These are phyloP conservation scores for Nematodospora valgi DNA, from an alignment of 805 yeast genomes.

Conservation along the genomic window DNA sequence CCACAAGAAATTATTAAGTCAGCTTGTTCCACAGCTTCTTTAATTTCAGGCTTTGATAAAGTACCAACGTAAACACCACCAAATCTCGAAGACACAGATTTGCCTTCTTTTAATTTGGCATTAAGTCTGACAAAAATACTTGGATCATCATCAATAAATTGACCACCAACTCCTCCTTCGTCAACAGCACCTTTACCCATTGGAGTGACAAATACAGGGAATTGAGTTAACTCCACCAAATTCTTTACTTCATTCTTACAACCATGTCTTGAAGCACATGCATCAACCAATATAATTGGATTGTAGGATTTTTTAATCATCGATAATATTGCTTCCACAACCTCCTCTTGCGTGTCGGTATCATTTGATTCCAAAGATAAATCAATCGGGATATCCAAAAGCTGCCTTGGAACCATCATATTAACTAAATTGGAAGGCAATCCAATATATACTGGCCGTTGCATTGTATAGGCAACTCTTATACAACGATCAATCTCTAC, in stretches of 20 bases:
- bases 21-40: conserved; percentile 33
- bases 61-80: conserved; percentile 42
- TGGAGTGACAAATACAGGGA: conserved; percentile 39
- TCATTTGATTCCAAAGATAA: conserved; percentile 30
- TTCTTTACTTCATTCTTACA: conserved; percentile 31
- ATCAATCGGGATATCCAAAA: conserved; percentile 35
- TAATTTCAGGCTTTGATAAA: conserved; percentile 33
- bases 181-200: conserved; percentile 39
- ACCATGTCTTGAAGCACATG: conserved; percentile 38
- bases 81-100: conserved; percentile 23
- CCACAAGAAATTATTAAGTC: conserved; percentile 38
- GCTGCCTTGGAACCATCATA: conserved; percentile 30
- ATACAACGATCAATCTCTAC: conserved; percentile 38
- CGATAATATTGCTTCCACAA: conserved; percentile 24
- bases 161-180: conserved; percentile 34
- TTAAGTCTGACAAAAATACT: conserved; percentile 19
- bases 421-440: conserved; percentile 40
- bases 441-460: conserved; percentile 39
- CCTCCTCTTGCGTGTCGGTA: conserved; percentile 36
- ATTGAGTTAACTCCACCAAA: conserved; percentile 36
- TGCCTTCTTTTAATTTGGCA: conserved; percentile 18
- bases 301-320: conserved; percentile 26
- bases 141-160: conserved; percentile 23
- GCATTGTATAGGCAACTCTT: conserved; percentile 35
- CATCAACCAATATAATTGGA: conserved; percentile 38